Evolutionary conservation across 2,329 filamentous ascomycete species (phyloP).

Genomic region (Aspergillus brasiliensis): DNA sequence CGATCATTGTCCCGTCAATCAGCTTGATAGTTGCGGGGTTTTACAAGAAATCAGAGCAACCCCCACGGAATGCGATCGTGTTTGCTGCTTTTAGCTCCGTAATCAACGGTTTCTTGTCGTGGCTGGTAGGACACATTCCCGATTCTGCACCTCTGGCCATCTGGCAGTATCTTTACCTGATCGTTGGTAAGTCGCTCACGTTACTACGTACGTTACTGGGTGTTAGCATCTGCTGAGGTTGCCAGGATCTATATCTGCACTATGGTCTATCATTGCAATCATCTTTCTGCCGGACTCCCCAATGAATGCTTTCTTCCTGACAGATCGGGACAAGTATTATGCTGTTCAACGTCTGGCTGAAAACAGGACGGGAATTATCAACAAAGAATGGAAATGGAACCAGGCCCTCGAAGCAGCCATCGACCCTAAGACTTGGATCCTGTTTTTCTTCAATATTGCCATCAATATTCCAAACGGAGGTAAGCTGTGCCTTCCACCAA

Average conservation of each 20-base stretch:
- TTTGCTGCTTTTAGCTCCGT: constrained; percentile 39
- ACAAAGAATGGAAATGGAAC: constrained; percentile 31
- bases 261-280: constrained; percentile 54
- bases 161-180: constrained; percentile 61
- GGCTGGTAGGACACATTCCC: constrained; percentile 57
- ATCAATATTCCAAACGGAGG: constrained; percentile 43
- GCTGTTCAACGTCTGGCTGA: constrained; percentile 43
- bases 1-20: constrained; percentile 37
- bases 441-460: constrained; percentile 37
- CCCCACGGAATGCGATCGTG: constrained; percentile 39
- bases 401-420: constrained; percentile 35
- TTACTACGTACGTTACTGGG: not conserved
- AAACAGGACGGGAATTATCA: constrained; percentile 44
- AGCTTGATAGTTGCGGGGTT: constrained; percentile 42
- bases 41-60: constrained; percentile 43
- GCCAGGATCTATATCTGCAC: constrained; percentile 45
- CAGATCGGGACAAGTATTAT: constrained; percentile 53
- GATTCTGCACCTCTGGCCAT: constrained; percentile 45
- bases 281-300: constrained; percentile 47
- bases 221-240: not conserved
- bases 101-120: constrained; percentile 44
- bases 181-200: constrained; percentile 34
- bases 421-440: constrained; percentile 42
- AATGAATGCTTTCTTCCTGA: constrained; percentile 59
- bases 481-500: not conserved